phyloP scores from a whole-genome alignment of 75 land plant genomes.

The Cryptomeria japonica region DNA sequence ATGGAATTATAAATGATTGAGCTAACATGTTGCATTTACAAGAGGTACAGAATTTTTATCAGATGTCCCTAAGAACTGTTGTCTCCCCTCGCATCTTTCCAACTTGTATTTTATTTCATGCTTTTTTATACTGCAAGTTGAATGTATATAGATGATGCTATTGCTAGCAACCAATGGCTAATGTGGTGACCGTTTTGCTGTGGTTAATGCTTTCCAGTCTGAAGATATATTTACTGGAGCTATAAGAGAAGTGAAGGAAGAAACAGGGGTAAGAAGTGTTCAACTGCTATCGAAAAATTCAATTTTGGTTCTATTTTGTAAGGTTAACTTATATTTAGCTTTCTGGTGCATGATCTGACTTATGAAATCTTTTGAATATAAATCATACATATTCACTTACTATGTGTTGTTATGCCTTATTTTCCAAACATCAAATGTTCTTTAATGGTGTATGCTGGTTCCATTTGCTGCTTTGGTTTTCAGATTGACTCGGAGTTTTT shows the following conservation, averaged over 20 bases:
- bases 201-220: conserved; percentile 37
- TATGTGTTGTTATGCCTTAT: background rate
- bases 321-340: background rate
- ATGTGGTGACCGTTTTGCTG: background rate
- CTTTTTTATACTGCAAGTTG: background rate
- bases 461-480: conserved; percentile 3
- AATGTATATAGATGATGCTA: background rate
- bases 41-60: background rate
- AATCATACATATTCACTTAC: background rate
- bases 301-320: background rate
- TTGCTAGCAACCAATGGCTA: background rate
- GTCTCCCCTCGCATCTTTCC: background rate
- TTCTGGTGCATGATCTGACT: background rate
- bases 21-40: background rate
- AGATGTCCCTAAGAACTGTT: background rate
- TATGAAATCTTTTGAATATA: background rate
- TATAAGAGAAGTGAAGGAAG: conserved; percentile 89
- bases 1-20: background rate
- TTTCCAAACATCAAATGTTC: background rate
- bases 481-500: conserved; percentile 89
- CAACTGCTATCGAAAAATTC: background rate
- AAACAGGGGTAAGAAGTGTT: conserved; percentile 78
- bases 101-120: background rate
- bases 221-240: conserved; percentile 86
- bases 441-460: background rate